Evolutionary conservation across 805 yeast species (phyloP).

Genomic region (Nakazawaea laoshanensis): DNA sequence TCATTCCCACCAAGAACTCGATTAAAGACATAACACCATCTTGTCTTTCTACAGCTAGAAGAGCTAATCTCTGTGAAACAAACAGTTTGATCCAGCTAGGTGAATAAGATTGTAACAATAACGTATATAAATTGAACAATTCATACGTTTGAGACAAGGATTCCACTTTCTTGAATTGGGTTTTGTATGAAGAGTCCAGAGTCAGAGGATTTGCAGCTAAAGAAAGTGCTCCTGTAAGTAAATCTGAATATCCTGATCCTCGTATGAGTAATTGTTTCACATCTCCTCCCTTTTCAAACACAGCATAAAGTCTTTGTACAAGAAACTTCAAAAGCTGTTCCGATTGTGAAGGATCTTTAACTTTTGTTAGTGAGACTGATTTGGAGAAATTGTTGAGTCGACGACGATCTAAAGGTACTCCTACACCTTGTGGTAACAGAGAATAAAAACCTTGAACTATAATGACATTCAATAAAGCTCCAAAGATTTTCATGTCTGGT

Average conservation of each 20-base stretch:
- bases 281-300: slow-evolving; percentile 36
- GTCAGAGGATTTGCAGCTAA: slow-evolving; percentile 27
- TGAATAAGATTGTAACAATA: slow-evolving; percentile 41
- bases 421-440: slow-evolving; percentile 44
- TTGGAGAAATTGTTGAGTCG: slow-evolving; percentile 40
- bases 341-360: slow-evolving; percentile 12
- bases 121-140: slow-evolving; percentile 50
- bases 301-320: slow-evolving; percentile 21
- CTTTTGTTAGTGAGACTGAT: slow-evolving; percentile 17
- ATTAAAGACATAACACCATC: slow-evolving; percentile 64
- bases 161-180: slow-evolving; percentile 24
- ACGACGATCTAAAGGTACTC: slow-evolving; percentile 58
- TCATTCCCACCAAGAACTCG: slow-evolving; percentile 68
- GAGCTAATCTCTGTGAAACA: slow-evolving; percentile 41
- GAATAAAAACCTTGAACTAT: slow-evolving; percentile 69
- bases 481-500: slow-evolving; percentile 75
- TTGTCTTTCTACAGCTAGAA: slow-evolving; percentile 45
- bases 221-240: slow-evolving; percentile 38
- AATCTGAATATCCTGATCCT: slow-evolving; percentile 63
- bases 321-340: slow-evolving; percentile 14
- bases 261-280: slow-evolving; percentile 44
- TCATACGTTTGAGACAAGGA: slow-evolving; percentile 55
- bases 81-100: slow-evolving; percentile 37
- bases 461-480: slow-evolving; percentile 52
- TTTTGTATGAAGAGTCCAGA: slow-evolving; percentile 2